A percentile compares a stretch with the other conserved stretches of the same genome.
Conservation (phyloP, 352 stramenopile genomes). For the Globisporangium megalacanthum region DNA sequence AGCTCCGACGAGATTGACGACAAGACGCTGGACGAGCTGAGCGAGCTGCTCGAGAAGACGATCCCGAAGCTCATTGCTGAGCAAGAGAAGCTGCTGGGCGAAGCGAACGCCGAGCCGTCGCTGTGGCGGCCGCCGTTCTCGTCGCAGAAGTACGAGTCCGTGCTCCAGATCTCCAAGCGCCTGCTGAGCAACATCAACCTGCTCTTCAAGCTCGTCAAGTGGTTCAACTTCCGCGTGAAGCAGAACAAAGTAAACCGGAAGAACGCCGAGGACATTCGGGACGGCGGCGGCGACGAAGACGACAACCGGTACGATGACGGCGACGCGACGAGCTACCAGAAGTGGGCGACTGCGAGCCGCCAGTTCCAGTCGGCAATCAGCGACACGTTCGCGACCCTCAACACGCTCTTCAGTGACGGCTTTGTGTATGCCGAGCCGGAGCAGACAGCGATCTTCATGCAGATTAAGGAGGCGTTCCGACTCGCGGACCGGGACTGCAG, state of each 20-base stretch:
- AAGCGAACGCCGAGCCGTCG: conserved; percentile 57
- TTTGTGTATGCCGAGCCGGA: conserved; percentile 77
- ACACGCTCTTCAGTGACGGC: conserved; percentile 65
- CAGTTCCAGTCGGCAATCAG: conserved; percentile 45
- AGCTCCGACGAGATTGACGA: conserved; percentile 45
- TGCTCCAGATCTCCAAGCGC: conserved; percentile 52
- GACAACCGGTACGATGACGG: conserved; percentile 9
- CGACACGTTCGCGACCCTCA: conserved; percentile 68
- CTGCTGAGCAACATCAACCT: conserved; percentile 83
- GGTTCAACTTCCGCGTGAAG: conserved; percentile 66
- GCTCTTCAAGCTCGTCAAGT: conserved; percentile 74
- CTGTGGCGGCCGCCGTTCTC: conserved; percentile 74
- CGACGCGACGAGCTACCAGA: conserved; percentile 27
- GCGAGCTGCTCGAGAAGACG: conserved; percentile 41
- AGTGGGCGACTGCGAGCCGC: conserved; percentile 46
- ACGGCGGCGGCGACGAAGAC: conserved; percentile 18
- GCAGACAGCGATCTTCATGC: conserved; percentile 81
- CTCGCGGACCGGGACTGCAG: conserved; percentile 75
- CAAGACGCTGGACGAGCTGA: conserved; percentile 48
- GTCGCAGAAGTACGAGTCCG: conserved; percentile 61
- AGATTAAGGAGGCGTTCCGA: conserved; percentile 84
- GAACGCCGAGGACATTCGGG: conserved; percentile 47
- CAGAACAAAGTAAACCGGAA: conserved; percentile 34
- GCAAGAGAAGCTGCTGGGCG: conserved; percentile 49
- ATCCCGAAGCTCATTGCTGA: conserved; percentile 51